phyloP scores from a whole-genome alignment of 257 asterid species.

The Nicotiana otophora region DNA sequence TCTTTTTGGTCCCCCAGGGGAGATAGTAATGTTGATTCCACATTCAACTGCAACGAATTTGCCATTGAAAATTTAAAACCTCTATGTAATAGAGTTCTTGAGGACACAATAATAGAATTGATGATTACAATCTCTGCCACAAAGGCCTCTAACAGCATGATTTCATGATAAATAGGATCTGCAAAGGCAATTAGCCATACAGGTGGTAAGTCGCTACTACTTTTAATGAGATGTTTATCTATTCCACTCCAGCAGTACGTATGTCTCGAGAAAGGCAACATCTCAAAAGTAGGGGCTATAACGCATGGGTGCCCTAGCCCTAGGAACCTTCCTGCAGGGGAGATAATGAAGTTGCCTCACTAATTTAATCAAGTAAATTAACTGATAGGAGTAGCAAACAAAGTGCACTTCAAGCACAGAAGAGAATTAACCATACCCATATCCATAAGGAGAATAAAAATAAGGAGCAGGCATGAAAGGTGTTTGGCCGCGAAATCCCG shows the following conservation, averaged over 20 bases:
- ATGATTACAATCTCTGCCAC: slow-evolving; percentile 16
- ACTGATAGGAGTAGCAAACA: not conserved
- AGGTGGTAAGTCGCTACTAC: not conserved
- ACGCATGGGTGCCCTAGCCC: slow-evolving; percentile 63
- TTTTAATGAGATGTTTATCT: not conserved
- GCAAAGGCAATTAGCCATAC: not conserved
- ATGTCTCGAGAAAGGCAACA: not conserved
- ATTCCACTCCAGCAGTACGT: not conserved
- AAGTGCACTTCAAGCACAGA: not conserved
- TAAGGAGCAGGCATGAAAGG: slow-evolving; percentile 49
- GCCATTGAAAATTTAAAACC: not conserved
- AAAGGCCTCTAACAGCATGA: not conserved
- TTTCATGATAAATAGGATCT: not conserved
- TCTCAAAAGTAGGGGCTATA: slow-evolving; percentile 58
- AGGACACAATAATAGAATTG: not conserved
- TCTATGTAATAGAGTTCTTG: not conserved
- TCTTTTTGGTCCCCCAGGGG: not conserved
- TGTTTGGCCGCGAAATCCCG: slow-evolving; percentile 43
- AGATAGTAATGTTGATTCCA: not conserved
- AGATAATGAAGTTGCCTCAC: not conserved
- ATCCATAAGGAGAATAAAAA: slow-evolving; percentile 53
- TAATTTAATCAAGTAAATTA: not conserved
- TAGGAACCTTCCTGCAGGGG: slow-evolving; percentile 57
- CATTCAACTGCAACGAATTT: not conserved
- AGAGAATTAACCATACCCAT: slow-evolving; percentile 35